Conservation (phyloP, 768 basidiomycete genomes). For the Rhodotorula toruloides region DNA sequence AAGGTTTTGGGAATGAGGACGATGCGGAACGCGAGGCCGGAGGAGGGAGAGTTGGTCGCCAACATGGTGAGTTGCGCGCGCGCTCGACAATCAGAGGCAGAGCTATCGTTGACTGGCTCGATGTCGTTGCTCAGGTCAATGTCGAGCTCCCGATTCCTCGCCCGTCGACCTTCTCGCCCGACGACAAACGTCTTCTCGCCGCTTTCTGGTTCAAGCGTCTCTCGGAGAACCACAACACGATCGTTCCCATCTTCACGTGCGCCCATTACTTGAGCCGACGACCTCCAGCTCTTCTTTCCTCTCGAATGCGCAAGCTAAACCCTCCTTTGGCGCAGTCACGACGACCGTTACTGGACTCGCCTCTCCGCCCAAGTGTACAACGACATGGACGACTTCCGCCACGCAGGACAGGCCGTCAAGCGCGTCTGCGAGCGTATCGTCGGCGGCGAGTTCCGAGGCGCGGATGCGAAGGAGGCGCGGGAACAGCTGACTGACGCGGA, state of each 20-base stretch:
- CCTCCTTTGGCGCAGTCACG: conserved; percentile 8
- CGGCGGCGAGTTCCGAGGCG: conserved; percentile 7
- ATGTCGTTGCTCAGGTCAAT: conserved; percentile 30
- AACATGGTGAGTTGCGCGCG: conserved; percentile 57
- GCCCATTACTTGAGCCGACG: too few relatives aligned
- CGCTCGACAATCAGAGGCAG: too few relatives aligned
- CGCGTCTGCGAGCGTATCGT: conserved; percentile 20
- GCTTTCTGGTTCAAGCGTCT: conserved; percentile 7
- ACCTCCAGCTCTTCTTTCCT: not conserved
- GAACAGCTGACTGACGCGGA: too few relatives aligned
- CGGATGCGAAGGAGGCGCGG: too few relatives aligned
- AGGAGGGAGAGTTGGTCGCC: conserved; percentile 56
- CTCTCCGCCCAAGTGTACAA: conserved; percentile 39
- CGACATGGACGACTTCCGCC: conserved; percentile 34
- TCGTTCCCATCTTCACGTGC: conserved; percentile 15
- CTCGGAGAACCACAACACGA: conserved; percentile 1
- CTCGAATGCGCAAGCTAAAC: not conserved
- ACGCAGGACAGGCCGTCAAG: conserved; percentile 13
- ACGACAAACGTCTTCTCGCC: not conserved
- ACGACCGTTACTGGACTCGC: conserved; percentile 5
- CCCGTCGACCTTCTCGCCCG: not conserved
- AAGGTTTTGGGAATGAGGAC: conserved; percentile 59
- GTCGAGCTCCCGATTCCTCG: conserved; percentile 31
- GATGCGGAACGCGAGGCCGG: conserved; percentile 56
- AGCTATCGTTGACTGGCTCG: not conserved